phyloP scores from a whole-genome alignment of 805 yeast genomes.

The Tetrapisispora taiwanensis region DNA sequence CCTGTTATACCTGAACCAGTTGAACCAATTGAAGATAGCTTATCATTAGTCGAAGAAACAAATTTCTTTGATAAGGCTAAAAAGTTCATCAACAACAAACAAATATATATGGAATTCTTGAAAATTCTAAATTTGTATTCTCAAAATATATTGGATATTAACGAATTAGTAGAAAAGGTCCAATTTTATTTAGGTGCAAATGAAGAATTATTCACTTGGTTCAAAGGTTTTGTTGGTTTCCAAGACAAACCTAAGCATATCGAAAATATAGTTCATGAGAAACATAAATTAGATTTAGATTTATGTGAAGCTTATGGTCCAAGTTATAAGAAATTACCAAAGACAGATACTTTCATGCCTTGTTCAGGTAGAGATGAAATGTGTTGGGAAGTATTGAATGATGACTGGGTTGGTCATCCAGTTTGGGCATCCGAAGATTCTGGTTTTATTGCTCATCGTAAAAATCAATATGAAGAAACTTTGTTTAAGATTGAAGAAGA shows the following conservation, averaged over 20 bases:
- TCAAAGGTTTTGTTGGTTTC: slow-evolving; percentile 81
- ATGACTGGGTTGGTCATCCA: slow-evolving; percentile 99
- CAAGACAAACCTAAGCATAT: slow-evolving; percentile 77
- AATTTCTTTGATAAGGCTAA: slow-evolving; percentile 87
- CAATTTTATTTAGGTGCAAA: slow-evolving; percentile 78
- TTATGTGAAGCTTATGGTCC: slow-evolving; percentile 94
- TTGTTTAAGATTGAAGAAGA: slow-evolving; percentile 93
- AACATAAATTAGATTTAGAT: slow-evolving; percentile 82
- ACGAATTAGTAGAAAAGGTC: slow-evolving; percentile 70
- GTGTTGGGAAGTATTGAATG: slow-evolving; percentile 98
- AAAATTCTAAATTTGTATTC: slow-evolving; percentile 80
- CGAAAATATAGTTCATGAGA: slow-evolving; percentile 78
- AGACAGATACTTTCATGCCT: slow-evolving; percentile 91
- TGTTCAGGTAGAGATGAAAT: slow-evolving; percentile 97
- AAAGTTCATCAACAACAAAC: slow-evolving; percentile 78
- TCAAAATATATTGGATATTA: slow-evolving; percentile 80
- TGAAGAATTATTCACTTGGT: slow-evolving; percentile 79
- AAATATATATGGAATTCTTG: slow-evolving; percentile 82
- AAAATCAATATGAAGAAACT: slow-evolving; percentile 95
- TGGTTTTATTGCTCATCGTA: slow-evolving; percentile 97
- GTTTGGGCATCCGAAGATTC: slow-evolving; percentile 99
- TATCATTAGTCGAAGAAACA: slow-evolving; percentile 73
- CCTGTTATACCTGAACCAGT: slow-evolving; percentile 85
- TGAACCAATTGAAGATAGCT: slow-evolving; percentile 41
- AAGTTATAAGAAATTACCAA: slow-evolving; percentile 84